phyloP scores from a whole-genome alignment of 129 eudicot genomes.

The Flaveria trinervia region DNA sequence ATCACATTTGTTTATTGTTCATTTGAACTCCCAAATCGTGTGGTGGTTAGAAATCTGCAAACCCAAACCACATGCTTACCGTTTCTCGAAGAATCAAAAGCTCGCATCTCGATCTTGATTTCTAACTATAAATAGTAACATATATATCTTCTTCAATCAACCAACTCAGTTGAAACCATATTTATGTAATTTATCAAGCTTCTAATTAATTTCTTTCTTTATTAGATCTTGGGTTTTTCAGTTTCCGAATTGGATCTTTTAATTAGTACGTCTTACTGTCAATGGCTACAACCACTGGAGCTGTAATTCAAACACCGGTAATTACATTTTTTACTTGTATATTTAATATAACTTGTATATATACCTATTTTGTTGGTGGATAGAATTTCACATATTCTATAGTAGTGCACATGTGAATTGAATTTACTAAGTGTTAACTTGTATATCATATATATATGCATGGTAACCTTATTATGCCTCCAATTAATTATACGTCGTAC shows the following conservation, averaged over 20 bases:
- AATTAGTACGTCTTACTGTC: not conserved
- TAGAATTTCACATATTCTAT: too few species aligned
- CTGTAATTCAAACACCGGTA: conserved; percentile 34
- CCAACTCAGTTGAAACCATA: not conserved
- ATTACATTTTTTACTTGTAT: not conserved
- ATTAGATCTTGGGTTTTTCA: too few species aligned
- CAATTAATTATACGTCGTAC: conserved; percentile 13
- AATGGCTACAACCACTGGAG: conserved; percentile 35
- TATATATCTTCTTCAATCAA: not conserved
- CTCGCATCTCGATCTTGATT: conserved; percentile 10
- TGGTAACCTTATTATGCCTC: too few species aligned
- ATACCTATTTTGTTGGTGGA: too few species aligned
- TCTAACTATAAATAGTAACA: conserved; percentile 21
- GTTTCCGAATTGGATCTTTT: not conserved
- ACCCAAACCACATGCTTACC: conserved; percentile 27
- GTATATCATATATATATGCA: too few species aligned
- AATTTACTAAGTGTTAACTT: too few species aligned
- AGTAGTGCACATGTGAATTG: too few species aligned
- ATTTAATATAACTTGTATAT: too few species aligned
- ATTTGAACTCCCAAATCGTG: conserved; percentile 10
- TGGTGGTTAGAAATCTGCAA: conserved; percentile 30
- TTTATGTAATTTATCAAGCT: too few species aligned
- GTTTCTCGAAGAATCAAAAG: conserved; percentile 25
- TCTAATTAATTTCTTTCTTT: too few species aligned
- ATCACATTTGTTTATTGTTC: not conserved